Evolutionary conservation across 1,284 basidiomycete species (phyloP).

Genomic region (Athelia sp.): DNA sequence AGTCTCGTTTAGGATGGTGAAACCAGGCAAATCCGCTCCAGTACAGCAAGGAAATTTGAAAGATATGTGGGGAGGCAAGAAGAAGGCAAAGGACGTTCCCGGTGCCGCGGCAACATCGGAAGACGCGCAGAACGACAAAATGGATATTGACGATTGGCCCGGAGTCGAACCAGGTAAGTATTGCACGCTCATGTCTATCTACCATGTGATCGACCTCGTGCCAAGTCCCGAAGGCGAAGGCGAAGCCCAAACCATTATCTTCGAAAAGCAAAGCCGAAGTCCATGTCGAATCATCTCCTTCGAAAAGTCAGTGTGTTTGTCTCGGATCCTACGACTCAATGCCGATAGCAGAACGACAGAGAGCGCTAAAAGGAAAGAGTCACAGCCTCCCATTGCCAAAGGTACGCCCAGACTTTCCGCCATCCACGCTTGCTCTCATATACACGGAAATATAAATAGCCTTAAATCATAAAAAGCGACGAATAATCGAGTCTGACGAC

Average conservation of each 20-base stretch:
- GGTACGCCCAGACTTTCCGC: slow-evolving; percentile 7
- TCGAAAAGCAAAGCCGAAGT: slow-evolving; percentile 3
- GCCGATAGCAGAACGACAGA: slow-evolving; percentile 18
- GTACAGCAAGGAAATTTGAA: slow-evolving; percentile 65
- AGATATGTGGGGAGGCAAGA: slow-evolving; percentile 66
- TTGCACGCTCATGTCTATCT: background rate
- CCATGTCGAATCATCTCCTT: slow-evolving; percentile 14
- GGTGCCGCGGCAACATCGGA: slow-evolving; percentile 17
- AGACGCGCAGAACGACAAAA: slow-evolving; percentile 20
- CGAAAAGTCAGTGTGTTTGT: background rate
- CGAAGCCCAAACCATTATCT: background rate
- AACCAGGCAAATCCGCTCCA: background rate
- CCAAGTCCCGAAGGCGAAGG: background rate
- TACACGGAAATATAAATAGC: slow-evolving; percentile 7
- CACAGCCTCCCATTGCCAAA: slow-evolving; percentile 16
- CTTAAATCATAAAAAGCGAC: slow-evolving; percentile 47
- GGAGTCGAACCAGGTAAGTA: background rate
- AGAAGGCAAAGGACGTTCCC: slow-evolving; percentile 25
- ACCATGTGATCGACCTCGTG: too few species aligned
- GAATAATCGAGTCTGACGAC: slow-evolving; percentile 63
- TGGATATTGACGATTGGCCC: slow-evolving; percentile 7
- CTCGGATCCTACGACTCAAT: background rate
- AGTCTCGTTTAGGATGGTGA: background rate
- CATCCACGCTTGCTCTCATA: background rate
- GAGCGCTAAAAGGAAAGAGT: slow-evolving; percentile 36